These are phyloP conservation scores for Wickerhamiella occidentalis DNA, from an alignment of 805 yeast genomes.

Conservation along the genomic window DNA sequence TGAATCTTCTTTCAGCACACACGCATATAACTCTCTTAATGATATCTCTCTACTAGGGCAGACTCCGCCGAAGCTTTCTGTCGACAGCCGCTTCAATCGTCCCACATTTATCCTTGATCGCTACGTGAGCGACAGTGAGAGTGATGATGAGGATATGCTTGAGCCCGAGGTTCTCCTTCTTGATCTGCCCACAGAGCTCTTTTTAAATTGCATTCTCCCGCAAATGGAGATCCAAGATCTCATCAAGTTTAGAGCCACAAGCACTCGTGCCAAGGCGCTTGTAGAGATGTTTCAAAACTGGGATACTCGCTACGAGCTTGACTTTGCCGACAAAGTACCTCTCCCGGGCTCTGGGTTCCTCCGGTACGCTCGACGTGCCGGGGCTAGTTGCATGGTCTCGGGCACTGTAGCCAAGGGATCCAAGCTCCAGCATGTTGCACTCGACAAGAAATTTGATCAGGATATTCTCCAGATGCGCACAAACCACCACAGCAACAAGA, in stretches of 20 bases:
- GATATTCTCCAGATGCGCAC: slow-evolving; percentile 8
- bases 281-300: slow-evolving; percentile 4
- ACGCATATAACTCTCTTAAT: slow-evolving; percentile 1
- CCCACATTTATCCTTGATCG: slow-evolving; percentile 1
- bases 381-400: background rate
- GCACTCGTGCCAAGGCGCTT: background rate
- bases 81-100: slow-evolving; percentile 2
- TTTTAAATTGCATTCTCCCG: slow-evolving; percentile 1
- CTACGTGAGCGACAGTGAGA: slow-evolving; percentile 6
- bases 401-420: slow-evolving; percentile 6
- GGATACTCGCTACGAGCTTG: slow-evolving; percentile 4
- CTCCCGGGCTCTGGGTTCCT: slow-evolving; percentile 6
- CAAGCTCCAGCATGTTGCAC: slow-evolving; percentile 2
- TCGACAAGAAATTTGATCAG: background rate
- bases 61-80: slow-evolving; percentile 6
- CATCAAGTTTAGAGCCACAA: background rate
- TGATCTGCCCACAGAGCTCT: slow-evolving; percentile 7
- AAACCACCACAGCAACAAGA: slow-evolving; percentile 4
- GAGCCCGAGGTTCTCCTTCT: background rate
- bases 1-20: background rate
- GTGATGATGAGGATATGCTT: slow-evolving; percentile 1
- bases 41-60: background rate
- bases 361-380: slow-evolving; percentile 6
- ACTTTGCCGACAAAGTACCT: background rate
- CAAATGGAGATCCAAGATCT: slow-evolving; percentile 4